A percentile compares a stretch with the other conserved stretches of the same genome.
Conservation (phyloP, 139 green algal species). For the Edaphochlamys debaryana region DNA sequence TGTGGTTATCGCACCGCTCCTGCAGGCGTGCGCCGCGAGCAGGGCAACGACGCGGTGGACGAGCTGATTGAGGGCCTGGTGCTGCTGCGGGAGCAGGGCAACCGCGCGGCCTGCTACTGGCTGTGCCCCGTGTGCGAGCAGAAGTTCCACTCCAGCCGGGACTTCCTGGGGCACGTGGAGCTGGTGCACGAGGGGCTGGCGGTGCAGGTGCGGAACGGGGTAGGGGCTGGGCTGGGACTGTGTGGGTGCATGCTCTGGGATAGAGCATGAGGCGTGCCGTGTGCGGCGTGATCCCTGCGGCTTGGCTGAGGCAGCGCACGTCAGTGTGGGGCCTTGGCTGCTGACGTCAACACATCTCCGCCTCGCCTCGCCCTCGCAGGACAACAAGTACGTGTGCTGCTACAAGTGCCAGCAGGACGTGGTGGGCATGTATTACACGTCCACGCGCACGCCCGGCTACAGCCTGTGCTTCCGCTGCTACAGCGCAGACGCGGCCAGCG, state of each 20-base stretch:
- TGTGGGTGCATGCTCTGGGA: too few species aligned
- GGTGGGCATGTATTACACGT: constrained; percentile 64
- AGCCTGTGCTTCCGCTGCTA: constrained; percentile 66
- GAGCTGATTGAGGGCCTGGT: constrained; percentile 72
- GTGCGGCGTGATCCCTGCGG: too few species aligned
- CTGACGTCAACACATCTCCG: too few species aligned
- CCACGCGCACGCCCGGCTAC: constrained; percentile 32
- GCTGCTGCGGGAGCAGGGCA: constrained; percentile 65
- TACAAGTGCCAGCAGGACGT: constrained; percentile 64
- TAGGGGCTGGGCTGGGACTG: not conserved
- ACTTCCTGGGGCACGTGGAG: constrained; percentile 69
- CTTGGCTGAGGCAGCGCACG: too few species aligned
- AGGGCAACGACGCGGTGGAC: constrained; percentile 59
- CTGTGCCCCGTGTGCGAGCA: constrained; percentile 67
- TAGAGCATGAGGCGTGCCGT: too few species aligned
- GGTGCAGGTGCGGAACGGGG: constrained; percentile 24
- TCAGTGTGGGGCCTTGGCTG: too few species aligned
- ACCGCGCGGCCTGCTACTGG: constrained; percentile 67
- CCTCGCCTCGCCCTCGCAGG: too few species aligned
- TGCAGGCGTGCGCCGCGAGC: constrained; percentile 62
- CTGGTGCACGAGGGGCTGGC: constrained; percentile 67
- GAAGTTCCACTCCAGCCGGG: constrained; percentile 55
- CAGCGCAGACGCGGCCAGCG: constrained; percentile 24
- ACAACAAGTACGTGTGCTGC: constrained; percentile 63
- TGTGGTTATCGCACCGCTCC: too few species aligned